A percentile compares a stretch with the other conserved stretches of the same genome.
These are phyloP conservation scores for Hanseniaspora thailandica DNA, from an alignment of 805 yeast species.

Conservation along the genomic window DNA sequence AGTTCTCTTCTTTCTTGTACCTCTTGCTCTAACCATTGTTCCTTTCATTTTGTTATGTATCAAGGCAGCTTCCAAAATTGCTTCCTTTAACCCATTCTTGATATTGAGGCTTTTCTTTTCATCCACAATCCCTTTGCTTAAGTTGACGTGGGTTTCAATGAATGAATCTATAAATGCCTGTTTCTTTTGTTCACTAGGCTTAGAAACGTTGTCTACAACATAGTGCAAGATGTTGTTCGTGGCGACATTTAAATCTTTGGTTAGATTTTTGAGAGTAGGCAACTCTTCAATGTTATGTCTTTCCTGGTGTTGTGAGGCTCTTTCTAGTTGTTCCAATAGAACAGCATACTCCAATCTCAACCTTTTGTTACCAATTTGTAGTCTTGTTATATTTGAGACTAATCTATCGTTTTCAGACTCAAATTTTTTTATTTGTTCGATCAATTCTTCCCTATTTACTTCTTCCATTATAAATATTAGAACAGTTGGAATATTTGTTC, in stretches of 20 bases:
- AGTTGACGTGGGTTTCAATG: not conserved
- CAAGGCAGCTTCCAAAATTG: constrained; percentile 63
- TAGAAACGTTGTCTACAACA: not conserved
- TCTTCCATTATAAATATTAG: not conserved
- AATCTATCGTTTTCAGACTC: not conserved
- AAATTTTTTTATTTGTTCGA: constrained; percentile 2
- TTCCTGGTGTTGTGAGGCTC: not conserved
- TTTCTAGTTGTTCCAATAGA: constrained; percentile 66
- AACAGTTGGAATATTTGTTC: no score
- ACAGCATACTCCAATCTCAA: constrained; percentile 73
- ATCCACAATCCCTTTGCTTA: not conserved
- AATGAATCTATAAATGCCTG: constrained; percentile 5
- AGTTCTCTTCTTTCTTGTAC: constrained; percentile 20
- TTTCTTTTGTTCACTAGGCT: constrained; percentile 7
- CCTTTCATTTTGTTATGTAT: constrained; percentile 53
- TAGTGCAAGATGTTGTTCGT: not conserved
- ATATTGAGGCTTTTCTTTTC: constrained; percentile 27
- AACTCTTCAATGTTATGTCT: constrained; percentile 8
- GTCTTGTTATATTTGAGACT: constrained; percentile 9
- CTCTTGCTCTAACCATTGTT: constrained; percentile 17
- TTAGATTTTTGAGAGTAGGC: constrained; percentile 8
- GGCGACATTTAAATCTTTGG: constrained; percentile 10
- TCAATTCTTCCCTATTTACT: not conserved
- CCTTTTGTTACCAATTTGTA: constrained; percentile 35
- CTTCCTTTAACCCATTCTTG: constrained; percentile 55